Conservation (phyloP, 2,329 filamentous ascomycete species). For the Penicillium sp. region DNA sequence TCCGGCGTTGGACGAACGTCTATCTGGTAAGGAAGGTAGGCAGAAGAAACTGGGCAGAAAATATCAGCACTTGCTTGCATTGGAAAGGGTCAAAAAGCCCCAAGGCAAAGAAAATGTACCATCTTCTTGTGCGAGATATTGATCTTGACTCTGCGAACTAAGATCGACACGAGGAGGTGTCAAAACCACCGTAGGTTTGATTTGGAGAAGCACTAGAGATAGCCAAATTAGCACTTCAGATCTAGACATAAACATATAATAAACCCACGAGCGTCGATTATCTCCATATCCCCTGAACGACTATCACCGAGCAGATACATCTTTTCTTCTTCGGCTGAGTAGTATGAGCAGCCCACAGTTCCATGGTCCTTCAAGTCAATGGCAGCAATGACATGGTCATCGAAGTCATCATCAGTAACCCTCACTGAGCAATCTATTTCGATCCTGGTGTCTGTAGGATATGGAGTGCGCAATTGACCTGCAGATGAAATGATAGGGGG, state of each 20-base stretch:
- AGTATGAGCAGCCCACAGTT: conserved; percentile 80
- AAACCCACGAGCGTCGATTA: conserved; percentile 56
- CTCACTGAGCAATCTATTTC: conserved; percentile 32
- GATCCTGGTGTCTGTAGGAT: neutral
- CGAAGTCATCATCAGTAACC: conserved; percentile 49
- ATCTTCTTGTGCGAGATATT: conserved; percentile 44
- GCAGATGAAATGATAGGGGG: conserved; percentile 5
- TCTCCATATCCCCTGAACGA: conserved; percentile 63
- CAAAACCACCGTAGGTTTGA: conserved; percentile 61
- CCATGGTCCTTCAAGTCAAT: conserved; percentile 69
- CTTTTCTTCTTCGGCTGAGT: conserved; percentile 65
- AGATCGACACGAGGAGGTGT: conserved; percentile 57
- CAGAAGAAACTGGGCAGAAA: conserved; percentile 43
- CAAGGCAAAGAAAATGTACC: conserved; percentile 26
- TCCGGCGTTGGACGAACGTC: conserved; percentile 69
- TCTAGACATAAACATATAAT: neutral
- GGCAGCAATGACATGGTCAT: conserved; percentile 72
- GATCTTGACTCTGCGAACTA: conserved; percentile 29
- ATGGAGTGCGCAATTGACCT: conserved; percentile 10
- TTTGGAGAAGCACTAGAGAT: conserved; percentile 56
- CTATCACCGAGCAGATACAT: conserved; percentile 77
- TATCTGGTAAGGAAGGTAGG: conserved; percentile 58
- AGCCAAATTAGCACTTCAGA: conserved; percentile 4
- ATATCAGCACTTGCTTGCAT: neutral
- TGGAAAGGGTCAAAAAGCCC: neutral